Percentiles rank a stretch among this genome's conserved stretches.
These are phyloP conservation scores for Apiospora pterosperma DNA, from an alignment of 2,329 filamentous ascomycete species.

Conservation along the genomic window DNA sequence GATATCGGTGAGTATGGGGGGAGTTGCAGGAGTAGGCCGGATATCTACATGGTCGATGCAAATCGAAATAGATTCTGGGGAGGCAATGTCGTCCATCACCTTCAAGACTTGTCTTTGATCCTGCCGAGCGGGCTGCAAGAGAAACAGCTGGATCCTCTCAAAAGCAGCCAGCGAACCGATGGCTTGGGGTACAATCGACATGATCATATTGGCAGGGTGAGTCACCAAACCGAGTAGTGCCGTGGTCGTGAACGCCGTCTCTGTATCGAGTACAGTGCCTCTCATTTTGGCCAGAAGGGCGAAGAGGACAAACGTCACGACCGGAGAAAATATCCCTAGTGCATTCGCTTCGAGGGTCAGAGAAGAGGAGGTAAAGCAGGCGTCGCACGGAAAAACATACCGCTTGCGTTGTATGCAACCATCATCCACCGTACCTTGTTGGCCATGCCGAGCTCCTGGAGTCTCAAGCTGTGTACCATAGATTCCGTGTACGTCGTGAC, in stretches of 20 bases:
- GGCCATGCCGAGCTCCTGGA: slow-evolving; percentile 5
- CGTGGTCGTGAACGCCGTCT: slow-evolving; percentile 37
- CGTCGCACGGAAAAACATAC: slow-evolving; percentile 22
- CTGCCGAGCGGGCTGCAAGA: slow-evolving; percentile 18
- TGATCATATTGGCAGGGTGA: slow-evolving; percentile 41
- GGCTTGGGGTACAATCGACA: slow-evolving; percentile 34
- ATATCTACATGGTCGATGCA: slow-evolving; percentile 8
- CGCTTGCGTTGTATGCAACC: slow-evolving; percentile 37
- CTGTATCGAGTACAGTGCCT: slow-evolving; percentile 24
- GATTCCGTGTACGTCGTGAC: no score
- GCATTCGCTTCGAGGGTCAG: slow-evolving; percentile 31
- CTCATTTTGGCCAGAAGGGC: slow-evolving; percentile 20
- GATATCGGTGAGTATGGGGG: no score
- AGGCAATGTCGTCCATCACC: no score
- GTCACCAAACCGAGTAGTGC: slow-evolving; percentile 36
- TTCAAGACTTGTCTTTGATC: slow-evolving; percentile 10
- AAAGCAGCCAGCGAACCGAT: slow-evolving; percentile 31
- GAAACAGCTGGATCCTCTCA: slow-evolving; percentile 33
- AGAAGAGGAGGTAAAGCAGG: neutral
- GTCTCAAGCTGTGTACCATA: no score
- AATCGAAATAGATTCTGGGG: neutral
- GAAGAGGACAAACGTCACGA: slow-evolving; percentile 33
- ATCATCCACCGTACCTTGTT: slow-evolving; percentile 35
- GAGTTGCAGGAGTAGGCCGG: no score
- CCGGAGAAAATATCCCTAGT: slow-evolving; percentile 37